Percentiles rank a stretch among this genome's conserved stretches.
phyloP scores from a whole-genome alignment of 345 rosid species.

The Firmiana major region DNA sequence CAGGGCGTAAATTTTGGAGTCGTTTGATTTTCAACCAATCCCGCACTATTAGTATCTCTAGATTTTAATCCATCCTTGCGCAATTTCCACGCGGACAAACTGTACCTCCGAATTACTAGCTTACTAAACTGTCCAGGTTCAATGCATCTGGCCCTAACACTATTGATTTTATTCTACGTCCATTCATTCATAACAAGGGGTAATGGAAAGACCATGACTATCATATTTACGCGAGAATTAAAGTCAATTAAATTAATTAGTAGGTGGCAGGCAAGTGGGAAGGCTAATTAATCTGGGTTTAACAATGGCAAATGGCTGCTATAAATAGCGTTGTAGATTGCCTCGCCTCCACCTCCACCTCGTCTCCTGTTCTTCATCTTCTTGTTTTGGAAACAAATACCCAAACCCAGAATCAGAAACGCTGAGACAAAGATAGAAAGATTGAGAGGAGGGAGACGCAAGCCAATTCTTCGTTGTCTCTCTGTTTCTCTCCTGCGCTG shows the following conservation, averaged over 20 bases:
- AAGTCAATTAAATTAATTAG: too few species aligned
- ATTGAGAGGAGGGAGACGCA: constrained; percentile 4
- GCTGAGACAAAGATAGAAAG: constrained; percentile 8
- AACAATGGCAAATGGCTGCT: not conserved
- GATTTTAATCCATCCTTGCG: too few species aligned
- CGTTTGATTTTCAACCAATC: not conserved
- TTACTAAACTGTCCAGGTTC: constrained; percentile 21
- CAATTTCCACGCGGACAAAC: not conserved
- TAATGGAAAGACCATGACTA: not conserved
- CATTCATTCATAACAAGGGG: not conserved
- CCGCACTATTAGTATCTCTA: not conserved
- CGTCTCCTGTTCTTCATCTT: constrained; percentile 12
- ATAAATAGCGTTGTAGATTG: constrained; percentile 11
- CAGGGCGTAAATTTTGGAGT: not conserved
- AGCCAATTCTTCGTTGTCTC: not conserved
- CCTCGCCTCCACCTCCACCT: constrained; percentile 1
- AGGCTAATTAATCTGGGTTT: constrained; percentile 13
- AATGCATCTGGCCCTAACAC: constrained; percentile 2
- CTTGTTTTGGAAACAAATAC: not conserved
- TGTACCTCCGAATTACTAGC: too few species aligned
- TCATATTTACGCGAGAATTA: not conserved
- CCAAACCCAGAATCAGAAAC: not conserved
- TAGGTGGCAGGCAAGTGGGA: constrained; percentile 35
- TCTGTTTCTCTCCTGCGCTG: not conserved
- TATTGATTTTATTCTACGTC: too few species aligned